These are phyloP conservation scores for Canna indica DNA, from an alignment of 176 grass and related monocot species.

Conservation along the genomic window DNA sequence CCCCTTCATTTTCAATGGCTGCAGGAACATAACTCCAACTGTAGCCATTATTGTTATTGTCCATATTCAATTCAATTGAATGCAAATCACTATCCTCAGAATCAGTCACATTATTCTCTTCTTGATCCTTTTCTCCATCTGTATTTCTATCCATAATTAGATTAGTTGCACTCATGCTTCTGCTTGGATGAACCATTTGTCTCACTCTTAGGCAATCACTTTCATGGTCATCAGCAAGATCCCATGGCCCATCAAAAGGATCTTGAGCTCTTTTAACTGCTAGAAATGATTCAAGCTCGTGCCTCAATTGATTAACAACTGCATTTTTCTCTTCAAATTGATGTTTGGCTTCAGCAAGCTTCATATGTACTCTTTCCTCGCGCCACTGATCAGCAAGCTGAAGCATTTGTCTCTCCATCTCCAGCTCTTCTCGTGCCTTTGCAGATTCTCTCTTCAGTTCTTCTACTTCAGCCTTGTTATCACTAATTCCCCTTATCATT, in stretches of 20 bases:
- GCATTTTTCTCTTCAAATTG: constrained; percentile 92
- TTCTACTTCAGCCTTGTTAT: constrained; percentile 45
- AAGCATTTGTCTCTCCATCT: constrained; percentile 69
- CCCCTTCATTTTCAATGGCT: constrained; percentile 6
- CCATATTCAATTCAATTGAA: constrained; percentile 73
- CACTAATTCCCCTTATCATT: constrained; percentile 31
- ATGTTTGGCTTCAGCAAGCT: constrained; percentile 57
- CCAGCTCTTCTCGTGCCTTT: constrained; percentile 43
- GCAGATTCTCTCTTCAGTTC: constrained; percentile 40
- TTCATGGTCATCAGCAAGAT: neutral
- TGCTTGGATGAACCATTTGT: constrained; percentile 20
- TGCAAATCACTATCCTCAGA: constrained; percentile 74
- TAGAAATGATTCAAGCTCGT: constrained; percentile 53
- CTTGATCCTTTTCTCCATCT: constrained; percentile 17
- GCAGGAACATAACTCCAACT: constrained; percentile 34
- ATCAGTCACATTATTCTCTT: neutral
- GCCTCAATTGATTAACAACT: constrained; percentile 49
- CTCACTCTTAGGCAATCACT: neutral
- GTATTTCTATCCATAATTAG: neutral
- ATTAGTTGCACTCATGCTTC: neutral
- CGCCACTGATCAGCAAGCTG: constrained; percentile 67
- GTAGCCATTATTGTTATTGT: constrained; percentile 35
- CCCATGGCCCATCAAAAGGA: neutral
- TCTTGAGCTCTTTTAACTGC: constrained; percentile 10
- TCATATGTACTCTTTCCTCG: constrained; percentile 84